Base-by-base conservation (phyloP, 1,139 yeast genomes). In the Zygoascus hellenicus region DNA sequence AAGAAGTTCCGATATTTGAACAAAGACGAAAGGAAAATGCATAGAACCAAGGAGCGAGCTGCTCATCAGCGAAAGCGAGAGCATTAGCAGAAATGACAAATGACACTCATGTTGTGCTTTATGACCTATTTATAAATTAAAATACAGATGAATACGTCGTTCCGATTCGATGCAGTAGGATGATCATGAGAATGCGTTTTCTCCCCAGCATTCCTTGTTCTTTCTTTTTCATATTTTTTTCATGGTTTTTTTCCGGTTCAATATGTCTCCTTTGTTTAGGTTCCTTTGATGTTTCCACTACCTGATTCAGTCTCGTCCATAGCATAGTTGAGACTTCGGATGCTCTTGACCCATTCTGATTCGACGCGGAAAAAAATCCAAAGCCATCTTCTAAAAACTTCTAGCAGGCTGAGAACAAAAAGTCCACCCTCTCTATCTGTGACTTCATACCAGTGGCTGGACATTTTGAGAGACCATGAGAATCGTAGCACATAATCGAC, bases 281-380 rank as follows among this genome's bases (percentile, higher is more conserved):
- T 22, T 22, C 26, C 26, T 22, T 22, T 22, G 26, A 22, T 22
- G 26, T 22, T 22, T 7, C 26, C 26, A 22, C 26, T 36, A 10
- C 22, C 39, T 9, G 39, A 29, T 15, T 17, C 17, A 10, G 22
- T 36, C 15, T 36, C 39, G 22, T 36, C 30, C 39, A 36, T n/a
- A 13, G 16, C 32, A 28, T 45, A 38, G 28, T 38, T 37, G 17
- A 36, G 34, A 14, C 37, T 13, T 29, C 43, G 32, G 5, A 37
- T 19, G 28, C 28, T 31, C 33, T 42, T 46, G 10, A 56, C 58
- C 63, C 69, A 82, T 63, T 90, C 97, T 35, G 85, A 77, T 58
- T 90, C 97, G 30, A 89, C 69, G 62, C 94, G 83, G 60, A 90
- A 70, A 56, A 87, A 78, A 45, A 90, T 78, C 98, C 98, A 92